These are phyloP conservation scores for Wickerhamiella musiphila DNA, from an alignment of 805 yeast genomes.

Conservation along the genomic window DNA sequence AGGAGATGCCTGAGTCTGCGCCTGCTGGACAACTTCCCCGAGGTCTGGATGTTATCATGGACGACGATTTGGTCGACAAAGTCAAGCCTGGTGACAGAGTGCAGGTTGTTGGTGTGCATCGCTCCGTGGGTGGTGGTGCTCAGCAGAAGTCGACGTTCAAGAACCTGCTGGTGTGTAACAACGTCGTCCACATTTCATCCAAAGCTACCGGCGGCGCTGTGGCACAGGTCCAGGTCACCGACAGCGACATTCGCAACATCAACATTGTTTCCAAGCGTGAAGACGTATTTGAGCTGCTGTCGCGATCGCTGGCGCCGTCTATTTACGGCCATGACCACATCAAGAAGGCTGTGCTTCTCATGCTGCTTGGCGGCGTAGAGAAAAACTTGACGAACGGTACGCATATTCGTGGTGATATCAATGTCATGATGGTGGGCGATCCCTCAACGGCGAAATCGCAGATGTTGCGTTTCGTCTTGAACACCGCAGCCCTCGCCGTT, in stretches of 20 bases:
- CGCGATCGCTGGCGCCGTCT: conserved; percentile 87
- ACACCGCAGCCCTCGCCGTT: conserved; percentile 87
- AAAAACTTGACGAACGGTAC: conserved; percentile 89
- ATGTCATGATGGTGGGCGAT: conserved; percentile 92
- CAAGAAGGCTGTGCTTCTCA: conserved; percentile 75
- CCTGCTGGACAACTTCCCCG: conserved; percentile 97
- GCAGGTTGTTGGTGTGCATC: conserved; percentile 83
- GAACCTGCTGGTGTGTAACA: conserved; percentile 74
- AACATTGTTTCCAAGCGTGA: conserved; percentile 54
- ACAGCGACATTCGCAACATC: conserved; percentile 71
- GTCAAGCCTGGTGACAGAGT: conserved; percentile 94
- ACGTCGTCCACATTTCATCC: conserved; percentile 76
- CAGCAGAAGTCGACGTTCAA: conserved; percentile 48
- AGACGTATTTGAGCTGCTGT: conserved; percentile 57
- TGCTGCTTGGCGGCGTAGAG: conserved; percentile 88
- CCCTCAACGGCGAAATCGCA: conserved; percentile 98
- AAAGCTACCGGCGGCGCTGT: conserved; percentile 68
- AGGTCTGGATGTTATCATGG: conserved; percentile 78
- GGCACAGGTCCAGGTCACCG: conserved; percentile 52
- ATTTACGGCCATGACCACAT: conserved; percentile 86
- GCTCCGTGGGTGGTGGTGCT: conserved; percentile 66
- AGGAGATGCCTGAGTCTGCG: conserved; percentile 95
- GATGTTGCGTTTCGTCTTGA: conserved; percentile 79
- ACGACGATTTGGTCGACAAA: conserved; percentile 82
- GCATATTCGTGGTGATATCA: conserved; percentile 95